Conservation (phyloP, 805 yeast species). For the Cyberlindnera lachancei region DNA sequence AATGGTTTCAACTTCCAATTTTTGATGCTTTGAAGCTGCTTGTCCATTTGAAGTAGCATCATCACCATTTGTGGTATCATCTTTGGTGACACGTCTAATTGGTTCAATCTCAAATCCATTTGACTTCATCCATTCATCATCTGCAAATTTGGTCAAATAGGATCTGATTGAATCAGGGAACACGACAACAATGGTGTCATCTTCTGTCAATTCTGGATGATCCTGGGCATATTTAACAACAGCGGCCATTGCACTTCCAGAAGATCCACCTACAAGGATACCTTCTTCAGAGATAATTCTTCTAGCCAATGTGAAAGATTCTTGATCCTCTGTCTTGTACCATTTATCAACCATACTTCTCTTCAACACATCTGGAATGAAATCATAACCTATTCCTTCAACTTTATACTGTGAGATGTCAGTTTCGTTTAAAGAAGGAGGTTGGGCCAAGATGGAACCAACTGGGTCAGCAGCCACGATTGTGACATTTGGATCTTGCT, state of each 20-base stretch:
- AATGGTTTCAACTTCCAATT: conserved; percentile 51
- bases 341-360: conserved; percentile 63
- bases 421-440: conserved; percentile 59
- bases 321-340: conserved; percentile 82
- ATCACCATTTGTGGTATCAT: too few species aligned
- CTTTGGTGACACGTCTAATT: too few species aligned
- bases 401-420: conserved; percentile 57
- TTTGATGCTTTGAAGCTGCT: conserved; percentile 33
- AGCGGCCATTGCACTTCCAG: conserved; percentile 79
- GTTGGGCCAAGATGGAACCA: conserved; percentile 79
- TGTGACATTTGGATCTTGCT: conserved; percentile 50
- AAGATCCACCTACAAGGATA: conserved; percentile 82
- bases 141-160: conserved; percentile 79
- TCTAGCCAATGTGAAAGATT: conserved; percentile 73
- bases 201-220: conserved; percentile 53
- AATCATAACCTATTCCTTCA: conserved; percentile 89
- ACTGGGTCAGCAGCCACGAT: conserved; percentile 81
- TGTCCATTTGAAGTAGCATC: too few species aligned
- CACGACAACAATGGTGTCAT: conserved; percentile 69
- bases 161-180: conserved; percentile 87
- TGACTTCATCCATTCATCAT: conserved; percentile 83
- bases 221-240: conserved; percentile 62
- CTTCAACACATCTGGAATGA: conserved; percentile 73
- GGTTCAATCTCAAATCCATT: conserved; percentile 60
- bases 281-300: conserved; percentile 81